Percentiles rank a stretch among this genome's conserved stretches.
Conservation (phyloP, 495 filamentous ascomycete species). For the Penicillium parvum region DNA sequence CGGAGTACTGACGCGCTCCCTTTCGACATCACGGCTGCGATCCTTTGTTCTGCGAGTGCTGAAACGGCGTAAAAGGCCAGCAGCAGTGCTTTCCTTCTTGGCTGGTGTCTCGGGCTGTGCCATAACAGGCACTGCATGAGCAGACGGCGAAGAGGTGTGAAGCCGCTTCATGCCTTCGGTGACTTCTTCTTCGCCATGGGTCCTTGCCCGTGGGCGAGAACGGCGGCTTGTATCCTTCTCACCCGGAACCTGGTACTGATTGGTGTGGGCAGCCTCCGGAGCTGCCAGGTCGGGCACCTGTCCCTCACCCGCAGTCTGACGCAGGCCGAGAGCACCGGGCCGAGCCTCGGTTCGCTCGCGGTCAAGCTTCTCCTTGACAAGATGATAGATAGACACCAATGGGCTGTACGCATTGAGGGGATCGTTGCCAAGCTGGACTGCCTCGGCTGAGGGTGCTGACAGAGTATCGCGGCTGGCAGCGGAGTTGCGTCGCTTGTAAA, state of each 20-base stretch:
- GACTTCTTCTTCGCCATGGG: conserved; percentile 93
- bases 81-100: conserved; percentile 85
- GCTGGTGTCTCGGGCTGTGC: conserved; percentile 57
- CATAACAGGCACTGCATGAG: conserved; percentile 50
- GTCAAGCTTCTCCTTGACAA: conserved; percentile 91
- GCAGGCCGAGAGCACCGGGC: conserved; percentile 55
- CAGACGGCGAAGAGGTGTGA: conserved; percentile 51
- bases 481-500: conserved; percentile 93
- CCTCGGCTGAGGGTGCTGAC: conserved; percentile 79
- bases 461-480: conserved; percentile 80
- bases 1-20: conserved; percentile 53
- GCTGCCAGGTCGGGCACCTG: conserved; percentile 70
- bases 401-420: conserved; percentile 93
- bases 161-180: conserved; percentile 69
- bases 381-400: conserved; percentile 89
- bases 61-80: conserved; percentile 81
- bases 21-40: conserved; percentile 45
- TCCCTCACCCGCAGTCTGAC: conserved; percentile 54
- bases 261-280: conserved; percentile 90
- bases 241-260: conserved; percentile 79
- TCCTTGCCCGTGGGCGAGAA: conserved; percentile 78
- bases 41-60: conserved; percentile 75
- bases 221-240: conserved; percentile 75
- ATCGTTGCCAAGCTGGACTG: conserved; percentile 75
- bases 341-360: conserved; percentile 66